Percentiles rank a stretch among this genome's conserved stretches.
Evolutionary conservation across 768 basidiomycete genomes (phyloP).

Genomic region (Cystofilobasidium bisporidii): DNA sequence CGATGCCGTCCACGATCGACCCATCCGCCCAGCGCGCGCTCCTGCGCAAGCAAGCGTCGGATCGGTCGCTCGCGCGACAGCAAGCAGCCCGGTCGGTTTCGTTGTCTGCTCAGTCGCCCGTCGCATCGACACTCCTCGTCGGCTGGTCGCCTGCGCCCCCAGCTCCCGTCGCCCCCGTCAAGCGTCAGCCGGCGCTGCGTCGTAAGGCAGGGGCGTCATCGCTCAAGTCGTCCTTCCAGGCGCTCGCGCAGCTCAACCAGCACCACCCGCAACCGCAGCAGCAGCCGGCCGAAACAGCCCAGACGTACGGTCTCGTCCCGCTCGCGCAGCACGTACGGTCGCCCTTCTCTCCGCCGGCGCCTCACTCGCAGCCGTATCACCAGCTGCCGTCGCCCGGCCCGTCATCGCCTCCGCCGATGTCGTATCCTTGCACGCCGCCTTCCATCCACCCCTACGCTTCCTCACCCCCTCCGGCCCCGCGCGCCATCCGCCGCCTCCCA

Average conservation of each 20-base stretch:
- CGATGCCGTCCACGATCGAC: background rate
- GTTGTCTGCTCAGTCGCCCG: background rate
- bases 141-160: background rate
- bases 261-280: no score
- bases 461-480: no score
- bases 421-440: no score
- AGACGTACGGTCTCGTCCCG: no score
- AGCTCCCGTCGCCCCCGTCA: background rate
- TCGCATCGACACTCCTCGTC: background rate
- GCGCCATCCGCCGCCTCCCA: no score
- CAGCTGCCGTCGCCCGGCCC: background rate
- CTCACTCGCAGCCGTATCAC: background rate
- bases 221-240: background rate
- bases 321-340: no score
- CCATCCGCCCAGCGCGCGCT: background rate
- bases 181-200: background rate
- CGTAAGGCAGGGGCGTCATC: background rate
- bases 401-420: no score
- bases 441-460: no score
- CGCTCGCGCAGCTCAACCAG: background rate
- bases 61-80: background rate
- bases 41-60: slow-evolving; percentile 4
- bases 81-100: no score
- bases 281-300: no score
- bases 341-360: background rate